These are phyloP conservation scores for Aspergillus awamori DNA, from an alignment of 2,329 filamentous ascomycete genomes.

Conservation along the genomic window DNA sequence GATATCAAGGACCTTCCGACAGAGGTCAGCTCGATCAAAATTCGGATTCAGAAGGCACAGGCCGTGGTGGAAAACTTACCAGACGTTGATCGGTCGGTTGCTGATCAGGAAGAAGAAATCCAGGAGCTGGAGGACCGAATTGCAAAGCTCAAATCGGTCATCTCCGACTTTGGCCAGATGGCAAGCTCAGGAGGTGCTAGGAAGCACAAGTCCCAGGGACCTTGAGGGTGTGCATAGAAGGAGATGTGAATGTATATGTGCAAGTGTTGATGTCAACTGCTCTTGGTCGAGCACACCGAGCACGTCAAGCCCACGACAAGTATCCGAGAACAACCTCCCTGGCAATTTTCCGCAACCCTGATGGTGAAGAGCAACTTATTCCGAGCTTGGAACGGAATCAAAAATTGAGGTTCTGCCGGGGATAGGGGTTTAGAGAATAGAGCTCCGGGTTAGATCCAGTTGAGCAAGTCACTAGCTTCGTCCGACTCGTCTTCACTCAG, in stretches of 20 bases:
- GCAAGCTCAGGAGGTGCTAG: constrained; percentile 19
- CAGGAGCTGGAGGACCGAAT: constrained; percentile 45
- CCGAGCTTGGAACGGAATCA: not conserved
- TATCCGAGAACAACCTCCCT: not conserved
- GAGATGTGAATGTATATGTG: not conserved
- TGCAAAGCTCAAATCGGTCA: constrained; percentile 41
- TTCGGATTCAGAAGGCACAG: constrained; percentile 79
- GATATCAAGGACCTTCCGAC: constrained; percentile 76
- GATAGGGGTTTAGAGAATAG: not conserved
- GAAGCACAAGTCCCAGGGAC: constrained; percentile 8
- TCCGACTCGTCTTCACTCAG: not conserved
- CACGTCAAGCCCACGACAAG: not conserved
- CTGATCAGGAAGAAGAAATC: constrained; percentile 51
- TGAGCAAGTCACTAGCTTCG: not conserved
- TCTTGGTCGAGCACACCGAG: not conserved
- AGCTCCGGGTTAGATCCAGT: not conserved
- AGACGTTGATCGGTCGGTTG: constrained; percentile 48
- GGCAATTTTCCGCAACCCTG: not conserved
- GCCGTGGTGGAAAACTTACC: constrained; percentile 48
- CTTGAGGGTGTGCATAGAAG: not conserved
- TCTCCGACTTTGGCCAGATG: constrained; percentile 45
- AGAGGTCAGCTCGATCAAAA: constrained; percentile 76
- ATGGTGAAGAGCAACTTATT: not conserved
- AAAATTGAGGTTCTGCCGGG: not conserved
- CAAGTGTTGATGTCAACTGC: not conserved